Evolutionary conservation across 352 stramenopile genomes (phyloP).

Genomic region (Phytophthora pisi): DNA sequence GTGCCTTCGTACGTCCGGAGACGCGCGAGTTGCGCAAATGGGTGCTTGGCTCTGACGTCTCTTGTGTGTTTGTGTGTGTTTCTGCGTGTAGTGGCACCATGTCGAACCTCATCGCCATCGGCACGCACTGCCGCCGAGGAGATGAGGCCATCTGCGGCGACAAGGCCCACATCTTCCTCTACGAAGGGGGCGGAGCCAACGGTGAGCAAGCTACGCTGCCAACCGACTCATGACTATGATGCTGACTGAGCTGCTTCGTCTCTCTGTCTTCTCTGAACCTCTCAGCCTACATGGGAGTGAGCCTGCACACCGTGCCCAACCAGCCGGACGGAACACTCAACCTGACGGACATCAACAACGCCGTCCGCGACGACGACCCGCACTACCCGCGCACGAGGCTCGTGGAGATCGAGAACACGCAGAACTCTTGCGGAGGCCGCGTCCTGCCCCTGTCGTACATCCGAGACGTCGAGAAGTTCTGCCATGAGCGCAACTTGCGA

Average conservation of each 20-base stretch:
- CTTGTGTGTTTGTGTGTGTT: background rate
- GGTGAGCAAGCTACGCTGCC: constrained; percentile 43
- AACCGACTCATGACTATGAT: background rate
- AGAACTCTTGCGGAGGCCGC: constrained; percentile 96
- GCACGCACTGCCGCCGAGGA: constrained; percentile 92
- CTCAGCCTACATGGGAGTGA: constrained; percentile 89
- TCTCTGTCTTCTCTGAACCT: constrained; percentile 2
- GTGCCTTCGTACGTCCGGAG: constrained; percentile 88
- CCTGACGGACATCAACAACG: constrained; percentile 81
- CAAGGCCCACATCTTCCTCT: constrained; percentile 96
- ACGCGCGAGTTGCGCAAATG: constrained; percentile 2
- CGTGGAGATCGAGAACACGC: constrained; percentile 97
- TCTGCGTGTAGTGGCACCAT: constrained; percentile 90
- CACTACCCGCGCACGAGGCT: constrained; percentile 89
- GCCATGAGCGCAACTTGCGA: constrained; percentile 77
- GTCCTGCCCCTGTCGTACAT: constrained; percentile 90
- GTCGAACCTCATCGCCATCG: constrained; percentile 96
- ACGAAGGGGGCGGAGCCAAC: constrained; percentile 93
- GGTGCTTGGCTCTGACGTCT: constrained; percentile 5
- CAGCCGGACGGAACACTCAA: constrained; percentile 83
- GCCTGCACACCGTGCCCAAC: constrained; percentile 89
- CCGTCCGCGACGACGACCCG: constrained; percentile 78
- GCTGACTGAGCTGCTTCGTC: background rate
- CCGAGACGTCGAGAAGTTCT: constrained; percentile 70
- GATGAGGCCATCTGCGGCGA: constrained; percentile 96